These are phyloP conservation scores for Helotiales sp. DNA, from an alignment of 2,329 filamentous ascomycete species.

Conservation along the genomic window DNA sequence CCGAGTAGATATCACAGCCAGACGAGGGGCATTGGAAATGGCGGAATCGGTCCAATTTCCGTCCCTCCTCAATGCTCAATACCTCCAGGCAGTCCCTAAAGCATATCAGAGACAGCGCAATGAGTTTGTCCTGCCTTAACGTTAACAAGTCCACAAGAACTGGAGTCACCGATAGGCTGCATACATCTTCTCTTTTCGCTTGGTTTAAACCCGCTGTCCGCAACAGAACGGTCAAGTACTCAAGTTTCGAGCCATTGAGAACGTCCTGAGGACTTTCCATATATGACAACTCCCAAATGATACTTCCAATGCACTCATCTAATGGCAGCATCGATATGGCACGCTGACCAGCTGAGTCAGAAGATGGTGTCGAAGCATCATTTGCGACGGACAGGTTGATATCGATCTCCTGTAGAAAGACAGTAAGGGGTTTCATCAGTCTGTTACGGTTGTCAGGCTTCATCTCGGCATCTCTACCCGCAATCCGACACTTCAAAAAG, in stretches of 20 bases:
- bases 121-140: conserved; percentile 7
- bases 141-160: background rate
- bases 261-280: background rate
- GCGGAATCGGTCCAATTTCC: background rate
- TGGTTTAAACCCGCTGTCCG: background rate
- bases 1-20: background rate
- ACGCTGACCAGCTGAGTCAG: background rate
- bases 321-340: background rate
- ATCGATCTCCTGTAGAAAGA: background rate
- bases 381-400: background rate
- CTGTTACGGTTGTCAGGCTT: background rate
- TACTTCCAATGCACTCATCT: background rate
- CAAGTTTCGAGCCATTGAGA: background rate
- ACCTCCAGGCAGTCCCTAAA: background rate
- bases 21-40: background rate
- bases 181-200: background rate
- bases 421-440: background rate
- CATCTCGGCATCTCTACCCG: background rate
- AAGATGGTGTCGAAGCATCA: background rate
- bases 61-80: background rate
- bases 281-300: background rate
- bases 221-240: background rate
- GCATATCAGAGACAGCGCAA: conserved; percentile 8
- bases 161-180: background rate
- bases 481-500: background rate